Evolutionary conservation across 2,329 filamentous ascomycete species (phyloP).

Genomic region (Exophiala dermatitidis): DNA sequence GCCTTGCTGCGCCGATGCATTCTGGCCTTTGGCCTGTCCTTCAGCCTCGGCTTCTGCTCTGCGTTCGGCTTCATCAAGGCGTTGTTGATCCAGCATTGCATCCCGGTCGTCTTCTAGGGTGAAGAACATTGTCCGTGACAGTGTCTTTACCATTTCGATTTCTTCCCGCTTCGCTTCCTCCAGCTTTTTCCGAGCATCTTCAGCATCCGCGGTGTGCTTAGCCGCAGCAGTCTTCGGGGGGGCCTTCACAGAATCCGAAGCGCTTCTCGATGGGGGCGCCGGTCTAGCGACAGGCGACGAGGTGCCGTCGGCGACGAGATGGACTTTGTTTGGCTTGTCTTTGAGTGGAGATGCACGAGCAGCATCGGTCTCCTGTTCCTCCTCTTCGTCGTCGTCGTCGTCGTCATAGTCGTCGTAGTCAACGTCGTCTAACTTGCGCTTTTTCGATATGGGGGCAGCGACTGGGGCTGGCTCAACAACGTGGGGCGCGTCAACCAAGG

Average conservation of each 20-base stretch:
- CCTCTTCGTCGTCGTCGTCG: constrained; percentile 67
- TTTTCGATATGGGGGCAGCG: constrained; percentile 52
- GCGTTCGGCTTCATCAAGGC: constrained; percentile 91
- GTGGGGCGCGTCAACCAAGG: constrained; percentile 34
- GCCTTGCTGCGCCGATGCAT: constrained; percentile 65
- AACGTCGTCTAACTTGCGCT: constrained; percentile 66
- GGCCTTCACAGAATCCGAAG: constrained; percentile 37
- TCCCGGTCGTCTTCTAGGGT: constrained; percentile 91
- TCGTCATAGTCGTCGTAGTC: constrained; percentile 83
- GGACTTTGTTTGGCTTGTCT: constrained; percentile 38
- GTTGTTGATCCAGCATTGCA: constrained; percentile 96
- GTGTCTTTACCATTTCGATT: constrained; percentile 80
- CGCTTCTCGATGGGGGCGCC: constrained; percentile 46
- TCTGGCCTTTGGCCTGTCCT: constrained; percentile 40
- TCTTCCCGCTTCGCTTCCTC: constrained; percentile 87
- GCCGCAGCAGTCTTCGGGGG: constrained; percentile 53
- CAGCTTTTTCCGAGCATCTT: constrained; percentile 86
- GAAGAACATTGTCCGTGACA: constrained; percentile 90
- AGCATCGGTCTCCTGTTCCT: constrained; percentile 50
- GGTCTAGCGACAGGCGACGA: constrained; percentile 46
- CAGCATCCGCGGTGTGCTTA: constrained; percentile 61
- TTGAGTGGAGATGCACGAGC: constrained; percentile 44
- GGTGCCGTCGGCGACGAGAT: constrained; percentile 29
- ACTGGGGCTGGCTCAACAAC: constrained; percentile 44
- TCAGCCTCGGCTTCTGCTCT: constrained; percentile 95